These are phyloP conservation scores for Physcomitrium patens DNA, from an alignment of 225 moss, liverwort and hornwort genomes.

Conservation along the genomic window DNA sequence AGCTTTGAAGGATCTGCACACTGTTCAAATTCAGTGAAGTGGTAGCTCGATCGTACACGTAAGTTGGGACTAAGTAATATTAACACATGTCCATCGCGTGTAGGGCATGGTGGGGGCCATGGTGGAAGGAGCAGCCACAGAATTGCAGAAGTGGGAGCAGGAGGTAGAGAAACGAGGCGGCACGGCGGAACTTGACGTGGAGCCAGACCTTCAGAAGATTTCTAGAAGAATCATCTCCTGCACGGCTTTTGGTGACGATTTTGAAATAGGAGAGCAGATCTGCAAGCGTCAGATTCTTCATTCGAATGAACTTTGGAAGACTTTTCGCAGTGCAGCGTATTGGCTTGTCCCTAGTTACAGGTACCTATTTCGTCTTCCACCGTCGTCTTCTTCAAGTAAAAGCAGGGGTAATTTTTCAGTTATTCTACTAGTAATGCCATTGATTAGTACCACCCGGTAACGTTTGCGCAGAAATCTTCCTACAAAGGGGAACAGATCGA, in stretches of 20 bases:
- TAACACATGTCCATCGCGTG: no score
- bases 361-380: no score
- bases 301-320: no score
- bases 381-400: not conserved
- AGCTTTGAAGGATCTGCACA: not conserved
- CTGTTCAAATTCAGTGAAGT: not conserved
- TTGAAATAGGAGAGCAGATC: conserved; percentile 36
- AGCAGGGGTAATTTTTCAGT: no score
- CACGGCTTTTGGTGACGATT: conserved; percentile 51
- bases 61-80: no score
- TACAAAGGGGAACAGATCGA: not conserved
- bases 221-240: conserved; percentile 40
- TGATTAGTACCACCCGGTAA: not conserved
- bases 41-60: not conserved
- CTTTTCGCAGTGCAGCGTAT: no score
- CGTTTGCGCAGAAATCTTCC: not conserved
- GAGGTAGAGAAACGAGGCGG: conserved; percentile 14
- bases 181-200: conserved; percentile 22
- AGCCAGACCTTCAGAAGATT: conserved; percentile 26
- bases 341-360: no score
- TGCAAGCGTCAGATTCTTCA: not conserved
- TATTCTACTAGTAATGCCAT: no score
- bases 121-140: conserved; percentile 24
- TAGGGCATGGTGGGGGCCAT: conserved; percentile 37
- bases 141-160: conserved; percentile 34